Percentiles rank a stretch among this genome's conserved stretches.
Evolutionary conservation across 257 asterid species (phyloP).

Genomic region (Solanum rostratum): DNA sequence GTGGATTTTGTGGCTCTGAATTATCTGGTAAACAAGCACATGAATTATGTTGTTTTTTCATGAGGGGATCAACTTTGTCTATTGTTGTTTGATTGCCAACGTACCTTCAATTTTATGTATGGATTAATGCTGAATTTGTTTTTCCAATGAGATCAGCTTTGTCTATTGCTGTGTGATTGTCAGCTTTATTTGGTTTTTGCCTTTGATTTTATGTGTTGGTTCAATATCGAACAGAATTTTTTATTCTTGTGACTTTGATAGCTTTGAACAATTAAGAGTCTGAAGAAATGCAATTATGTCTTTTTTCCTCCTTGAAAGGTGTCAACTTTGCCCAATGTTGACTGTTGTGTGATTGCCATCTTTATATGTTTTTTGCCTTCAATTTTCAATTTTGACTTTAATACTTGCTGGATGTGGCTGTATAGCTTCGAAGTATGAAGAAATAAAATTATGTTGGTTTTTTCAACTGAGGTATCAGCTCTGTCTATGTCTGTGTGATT

Average conservation of each 20-base stretch:
- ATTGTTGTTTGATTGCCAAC: background rate
- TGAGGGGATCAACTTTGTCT: background rate
- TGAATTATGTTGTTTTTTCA: background rate
- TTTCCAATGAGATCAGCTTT: background rate
- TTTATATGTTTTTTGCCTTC: background rate
- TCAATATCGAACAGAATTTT: background rate
- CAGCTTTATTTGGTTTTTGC: background rate
- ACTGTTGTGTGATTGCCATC: background rate
- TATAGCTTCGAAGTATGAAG: background rate
- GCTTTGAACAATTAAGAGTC: background rate
- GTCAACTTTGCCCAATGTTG: background rate
- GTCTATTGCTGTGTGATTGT: background rate
- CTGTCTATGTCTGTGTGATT: background rate
- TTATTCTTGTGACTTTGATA: background rate
- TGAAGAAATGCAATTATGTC: background rate
- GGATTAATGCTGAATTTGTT: background rate
- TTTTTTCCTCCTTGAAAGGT: background rate
- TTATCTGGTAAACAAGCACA: background rate
- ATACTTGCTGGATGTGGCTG: background rate
- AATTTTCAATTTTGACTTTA: background rate
- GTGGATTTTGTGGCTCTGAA: background rate
- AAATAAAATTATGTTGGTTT: background rate
- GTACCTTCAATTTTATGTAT: background rate
- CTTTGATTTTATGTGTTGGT: background rate
- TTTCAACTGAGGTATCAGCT: background rate